Conservation (phyloP, 2,329 filamentous ascomycete species). For the Thelonectria blattea region DNA sequence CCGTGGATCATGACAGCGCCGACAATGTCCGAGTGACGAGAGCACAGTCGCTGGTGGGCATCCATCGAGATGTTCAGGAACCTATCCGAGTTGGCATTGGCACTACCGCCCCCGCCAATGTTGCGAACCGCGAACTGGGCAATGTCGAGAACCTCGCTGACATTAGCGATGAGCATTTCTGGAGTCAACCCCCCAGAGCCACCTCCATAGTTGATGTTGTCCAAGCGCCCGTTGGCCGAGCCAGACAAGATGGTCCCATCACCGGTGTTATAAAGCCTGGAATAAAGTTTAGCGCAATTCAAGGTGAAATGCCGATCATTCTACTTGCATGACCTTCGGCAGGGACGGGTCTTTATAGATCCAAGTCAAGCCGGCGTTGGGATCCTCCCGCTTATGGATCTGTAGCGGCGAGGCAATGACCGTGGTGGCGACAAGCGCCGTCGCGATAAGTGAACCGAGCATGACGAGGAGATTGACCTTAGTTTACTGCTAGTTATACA, state of each 20-base stretch:
- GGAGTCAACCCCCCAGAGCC: slow-evolving; percentile 1
- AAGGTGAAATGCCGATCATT: neutral
- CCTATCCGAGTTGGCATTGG: neutral
- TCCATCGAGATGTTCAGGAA: slow-evolving; percentile 6
- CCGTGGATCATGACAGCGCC: slow-evolving; percentile 9
- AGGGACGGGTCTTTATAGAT: neutral
- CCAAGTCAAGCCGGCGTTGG: slow-evolving; percentile 5
- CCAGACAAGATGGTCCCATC: slow-evolving; percentile 5
- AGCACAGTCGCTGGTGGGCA: slow-evolving; percentile 3
- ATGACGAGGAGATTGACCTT: neutral
- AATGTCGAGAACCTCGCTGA: slow-evolving; percentile 9
- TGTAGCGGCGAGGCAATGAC: neutral
- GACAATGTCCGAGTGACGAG: slow-evolving; percentile 3
- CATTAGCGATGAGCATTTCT: slow-evolving; percentile 3
- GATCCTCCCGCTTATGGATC: neutral
- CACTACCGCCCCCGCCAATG: neutral
- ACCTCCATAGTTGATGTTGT: slow-evolving; percentile 7
- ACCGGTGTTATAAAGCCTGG: slow-evolving; percentile 2
- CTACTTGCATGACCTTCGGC: slow-evolving; percentile 2
- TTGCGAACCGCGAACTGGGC: slow-evolving; percentile 7
- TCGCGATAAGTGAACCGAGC: neutral
- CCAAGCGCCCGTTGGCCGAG: slow-evolving; percentile 2
- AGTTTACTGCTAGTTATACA: neutral
- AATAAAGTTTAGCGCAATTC: neutral
- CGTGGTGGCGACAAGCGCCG: neutral